These are phyloP conservation scores for Cladosporium sp. DNA, from an alignment of 2,329 filamentous ascomycete genomes.

Conservation along the genomic window DNA sequence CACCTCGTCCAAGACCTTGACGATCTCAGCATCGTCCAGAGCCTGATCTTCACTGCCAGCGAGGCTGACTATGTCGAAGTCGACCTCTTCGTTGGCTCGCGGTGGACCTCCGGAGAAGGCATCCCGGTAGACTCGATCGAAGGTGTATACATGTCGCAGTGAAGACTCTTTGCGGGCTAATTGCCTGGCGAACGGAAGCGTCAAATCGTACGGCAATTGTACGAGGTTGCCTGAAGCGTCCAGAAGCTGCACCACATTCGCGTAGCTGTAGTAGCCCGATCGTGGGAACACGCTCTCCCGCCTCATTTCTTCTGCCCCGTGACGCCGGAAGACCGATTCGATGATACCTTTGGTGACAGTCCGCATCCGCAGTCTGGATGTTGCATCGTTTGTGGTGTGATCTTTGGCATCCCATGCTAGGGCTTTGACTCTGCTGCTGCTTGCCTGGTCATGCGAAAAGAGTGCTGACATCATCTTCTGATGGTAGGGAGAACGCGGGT, in stretches of 20 bases:
- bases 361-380: conserved; percentile 29
- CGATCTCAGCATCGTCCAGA: conserved; percentile 86
- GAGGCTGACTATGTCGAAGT: conserved; percentile 92
- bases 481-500: conserved; percentile 84
- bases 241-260: conserved; percentile 75
- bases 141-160: conserved; percentile 70
- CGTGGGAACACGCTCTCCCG: conserved; percentile 78
- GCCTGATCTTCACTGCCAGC: conserved; percentile 74
- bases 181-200: conserved; percentile 81
- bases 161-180: conserved; percentile 65
- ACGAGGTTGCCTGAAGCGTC: conserved; percentile 84
- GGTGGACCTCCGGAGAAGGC: conserved; percentile 78
- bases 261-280: conserved; percentile 71
- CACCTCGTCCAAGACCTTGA: conserved; percentile 94
- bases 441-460: conserved; percentile 62
- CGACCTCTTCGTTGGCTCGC: conserved; percentile 80
- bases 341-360: conserved; percentile 71
- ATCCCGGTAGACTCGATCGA: conserved; percentile 85
- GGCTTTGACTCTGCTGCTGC: conserved; percentile 71
- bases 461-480: conserved; percentile 84
- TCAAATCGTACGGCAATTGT: conserved; percentile 92
- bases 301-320: conserved; percentile 82
- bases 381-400: conserved; percentile 27
- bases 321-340: conserved; percentile 77
- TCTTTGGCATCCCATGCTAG: conserved; percentile 51